Evolutionary conservation across 106 monocot genomes (phyloP), one percentile per base, ranked within the genome.

Genomic region (Dendrobium huoshanense): DNA sequence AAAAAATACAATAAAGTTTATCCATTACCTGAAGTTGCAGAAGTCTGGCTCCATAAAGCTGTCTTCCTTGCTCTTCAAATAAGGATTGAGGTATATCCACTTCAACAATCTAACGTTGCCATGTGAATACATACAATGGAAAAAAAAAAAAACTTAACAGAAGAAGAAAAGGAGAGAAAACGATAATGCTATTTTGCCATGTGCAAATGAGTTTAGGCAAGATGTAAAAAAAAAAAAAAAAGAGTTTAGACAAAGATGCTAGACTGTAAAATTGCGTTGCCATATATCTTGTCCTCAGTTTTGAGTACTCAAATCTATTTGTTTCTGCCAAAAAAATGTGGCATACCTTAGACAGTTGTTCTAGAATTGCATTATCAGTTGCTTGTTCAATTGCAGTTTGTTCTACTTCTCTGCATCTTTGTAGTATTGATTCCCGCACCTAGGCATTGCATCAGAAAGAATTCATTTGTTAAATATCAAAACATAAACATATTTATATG

Each of bases 311-410:
- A 45, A 45, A 58, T 58, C 58, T 5, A 58, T 18, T 58, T 58
- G 17, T 18, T 27, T 7, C 5, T 67, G n/a, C 44, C 45, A 13
- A 77, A 44, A 44, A 77, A 22, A 5, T 44, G 41, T 77, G 7
- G 51, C 1, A 54, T 77, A 92, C 98, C 95, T 99, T 95, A 79
- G 86, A 82, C 9, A 99, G 86, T 68, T 91, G 90, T 79, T 93
- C 91, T 31, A 99, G 83, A 82, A 99, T 99, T 41, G 98, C 98
- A 88, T 99, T 99, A 84, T 99, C 98, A 20, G 98, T 99, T 83
- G 98, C 98, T 87, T 99, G 95, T 67, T 99, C 98, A 81, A 88
- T 95, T 11, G 98, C 98, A 81, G 81, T 91, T 85, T 91, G 82
- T 82, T 99, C 98, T 75, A 95, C 82, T 83, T 93, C 92, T 84